Conservation (phyloP, 2,329 filamentous ascomycete genomes). For the Fusarium tupiense region DNA sequence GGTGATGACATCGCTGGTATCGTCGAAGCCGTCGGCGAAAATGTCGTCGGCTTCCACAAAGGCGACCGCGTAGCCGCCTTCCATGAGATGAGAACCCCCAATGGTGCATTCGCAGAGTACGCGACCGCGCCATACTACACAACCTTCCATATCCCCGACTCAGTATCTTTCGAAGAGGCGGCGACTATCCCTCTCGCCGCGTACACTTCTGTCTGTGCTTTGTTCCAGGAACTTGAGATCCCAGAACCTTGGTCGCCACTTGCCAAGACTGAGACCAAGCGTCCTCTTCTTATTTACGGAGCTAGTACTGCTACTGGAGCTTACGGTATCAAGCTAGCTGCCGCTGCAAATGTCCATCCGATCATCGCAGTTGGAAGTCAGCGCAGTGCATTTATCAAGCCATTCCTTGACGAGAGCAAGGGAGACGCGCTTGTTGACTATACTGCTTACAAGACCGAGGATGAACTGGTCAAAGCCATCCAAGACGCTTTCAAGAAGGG, state of each 20-base stretch:
- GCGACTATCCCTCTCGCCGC: conserved; percentile 16
- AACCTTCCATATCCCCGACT: conserved; percentile 62
- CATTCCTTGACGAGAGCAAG: conserved; percentile 12
- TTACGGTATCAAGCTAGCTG: conserved; percentile 65
- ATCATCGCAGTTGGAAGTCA: conserved; percentile 66
- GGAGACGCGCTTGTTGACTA: conserved; percentile 27
- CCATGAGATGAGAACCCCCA: conserved; percentile 60
- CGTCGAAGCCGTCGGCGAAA: conserved; percentile 30
- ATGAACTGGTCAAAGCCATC: not conserved
- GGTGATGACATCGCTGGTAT: conserved; percentile 43
- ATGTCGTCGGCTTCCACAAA: conserved; percentile 29
- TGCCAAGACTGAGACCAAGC: conserved; percentile 23
- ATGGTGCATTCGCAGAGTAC: conserved; percentile 70
- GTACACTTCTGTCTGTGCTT: conserved; percentile 2
- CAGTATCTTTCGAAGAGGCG: not conserved
- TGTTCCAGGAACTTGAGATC: conserved; percentile 12
- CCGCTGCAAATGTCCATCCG: conserved; percentile 62
- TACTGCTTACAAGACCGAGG: not conserved
- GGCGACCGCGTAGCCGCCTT: conserved; percentile 61
- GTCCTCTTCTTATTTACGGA: conserved; percentile 62
- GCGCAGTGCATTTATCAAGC: conserved; percentile 3
- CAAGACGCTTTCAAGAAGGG: not conserved
- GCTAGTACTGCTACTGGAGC: conserved; percentile 63
- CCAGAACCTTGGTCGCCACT: conserved; percentile 13
- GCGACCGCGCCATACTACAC: conserved; percentile 64